These are phyloP conservation scores for Tylopilus sp. DNA, from an alignment of 1,284 basidiomycete species.

Conservation along the genomic window DNA sequence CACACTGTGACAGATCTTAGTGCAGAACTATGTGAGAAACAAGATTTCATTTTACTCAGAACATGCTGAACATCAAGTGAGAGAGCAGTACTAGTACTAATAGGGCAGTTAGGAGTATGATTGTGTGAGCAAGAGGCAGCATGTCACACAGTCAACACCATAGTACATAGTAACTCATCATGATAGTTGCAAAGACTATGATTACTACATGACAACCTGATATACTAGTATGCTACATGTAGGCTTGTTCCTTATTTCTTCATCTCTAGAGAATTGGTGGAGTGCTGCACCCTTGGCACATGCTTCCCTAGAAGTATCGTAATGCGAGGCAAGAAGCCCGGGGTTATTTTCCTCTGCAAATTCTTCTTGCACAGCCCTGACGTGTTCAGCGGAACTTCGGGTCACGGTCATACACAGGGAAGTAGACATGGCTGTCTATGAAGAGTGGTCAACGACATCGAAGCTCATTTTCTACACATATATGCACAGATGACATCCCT, in stretches of 20 bases:
- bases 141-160: no score
- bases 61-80: no score
- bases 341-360: constrained; percentile 81
- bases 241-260: constrained; percentile 74
- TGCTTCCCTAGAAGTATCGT: constrained; percentile 85
- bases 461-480: constrained; percentile 32
- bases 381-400: constrained; percentile 82
- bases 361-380: constrained; percentile 81
- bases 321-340: constrained; percentile 81
- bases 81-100: no score
- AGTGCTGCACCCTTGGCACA: constrained; percentile 91
- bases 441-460: constrained; percentile 6
- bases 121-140: no score
- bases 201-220: no score
- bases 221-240: no score
- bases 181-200: no score
- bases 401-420: constrained; percentile 89
- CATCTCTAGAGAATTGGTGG: constrained; percentile 90
- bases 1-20: no score
- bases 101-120: no score
- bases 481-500: constrained; percentile 72
- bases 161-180: no score
- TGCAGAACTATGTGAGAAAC: no score
- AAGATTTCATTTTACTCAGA: no score
- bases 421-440: constrained; percentile 79